These are phyloP conservation scores for Pichia ethanolica DNA, from an alignment of 805 yeast genomes.

Conservation along the genomic window DNA sequence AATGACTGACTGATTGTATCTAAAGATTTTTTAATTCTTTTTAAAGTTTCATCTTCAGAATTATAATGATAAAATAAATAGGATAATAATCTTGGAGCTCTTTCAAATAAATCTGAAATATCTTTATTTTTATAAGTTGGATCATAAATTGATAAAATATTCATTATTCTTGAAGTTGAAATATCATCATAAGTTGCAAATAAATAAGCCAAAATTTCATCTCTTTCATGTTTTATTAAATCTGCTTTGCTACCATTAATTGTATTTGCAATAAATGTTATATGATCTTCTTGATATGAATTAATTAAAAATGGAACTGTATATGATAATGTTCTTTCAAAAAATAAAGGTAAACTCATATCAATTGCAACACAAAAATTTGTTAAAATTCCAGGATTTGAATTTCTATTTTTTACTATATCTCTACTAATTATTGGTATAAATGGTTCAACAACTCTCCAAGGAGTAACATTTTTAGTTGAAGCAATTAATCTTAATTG, in stretches of 20 bases:
- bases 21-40: conserved; percentile 37
- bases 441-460: conserved; percentile 73
- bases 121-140: conserved; percentile 35
- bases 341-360: conserved; percentile 52
- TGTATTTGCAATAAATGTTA: conserved; percentile 54
- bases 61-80: conserved; percentile 35
- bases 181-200: conserved; percentile 43
- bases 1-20: conserved; percentile 18
- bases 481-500: conserved; percentile 52
- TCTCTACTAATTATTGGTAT: conserved; percentile 64
- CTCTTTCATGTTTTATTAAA: conserved; percentile 41
- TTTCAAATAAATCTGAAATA: conserved; percentile 26
- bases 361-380: conserved; percentile 60
- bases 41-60: conserved; percentile 18
- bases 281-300: conserved; percentile 53
- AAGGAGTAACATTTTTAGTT: conserved; percentile 55
- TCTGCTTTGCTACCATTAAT: conserved; percentile 38
- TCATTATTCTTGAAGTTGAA: conserved; percentile 42
- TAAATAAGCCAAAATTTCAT: conserved; percentile 50
- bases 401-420: conserved; percentile 46
- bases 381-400: conserved; percentile 46
- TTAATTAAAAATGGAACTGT: conserved; percentile 73
- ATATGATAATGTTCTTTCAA: conserved; percentile 60
- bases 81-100: conserved; percentile 1
- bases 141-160: conserved; percentile 45